Conservation (phyloP, 2,329 filamentous ascomycete species). For the Phialophora macrospora region DNA sequence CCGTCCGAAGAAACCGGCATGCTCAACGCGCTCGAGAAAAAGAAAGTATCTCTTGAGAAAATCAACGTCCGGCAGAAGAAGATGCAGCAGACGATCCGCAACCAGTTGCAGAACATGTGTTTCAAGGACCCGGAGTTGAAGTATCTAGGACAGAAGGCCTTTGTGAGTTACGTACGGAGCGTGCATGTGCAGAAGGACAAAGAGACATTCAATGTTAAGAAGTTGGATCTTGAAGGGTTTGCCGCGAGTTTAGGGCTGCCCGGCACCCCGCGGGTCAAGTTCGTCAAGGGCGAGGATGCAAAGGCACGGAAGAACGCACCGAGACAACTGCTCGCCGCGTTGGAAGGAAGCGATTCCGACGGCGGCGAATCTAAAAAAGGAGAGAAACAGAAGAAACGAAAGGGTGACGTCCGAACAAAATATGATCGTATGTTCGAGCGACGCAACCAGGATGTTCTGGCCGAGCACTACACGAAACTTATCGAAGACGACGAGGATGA, state of each 20-base stretch:
- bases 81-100: constrained; percentile 76
- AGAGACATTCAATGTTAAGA: constrained; percentile 82
- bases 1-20: constrained; percentile 93
- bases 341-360: constrained; percentile 60
- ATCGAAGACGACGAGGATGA: constrained; percentile 68
- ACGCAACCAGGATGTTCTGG: constrained; percentile 91
- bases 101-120: constrained; percentile 89
- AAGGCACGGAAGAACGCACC: constrained; percentile 88
- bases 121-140: constrained; percentile 94
- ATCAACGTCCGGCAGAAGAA: constrained; percentile 90
- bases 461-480: constrained; percentile 90
- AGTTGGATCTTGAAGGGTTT: constrained; percentile 83
- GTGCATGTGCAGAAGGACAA: constrained; percentile 89
- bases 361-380: constrained; percentile 52
- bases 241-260: constrained; percentile 85
- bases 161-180: constrained; percentile 85
- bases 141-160: constrained; percentile 94
- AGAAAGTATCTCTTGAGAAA: constrained; percentile 84
- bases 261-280: constrained; percentile 90
- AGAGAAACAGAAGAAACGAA: constrained; percentile 62
- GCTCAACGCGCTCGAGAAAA: constrained; percentile 79
- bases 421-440: constrained; percentile 98
- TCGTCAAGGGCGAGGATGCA: constrained; percentile 84
- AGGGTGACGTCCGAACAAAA: constrained; percentile 77
- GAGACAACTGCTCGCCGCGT: constrained; percentile 62